Evolutionary conservation across 1,284 basidiomycete species (phyloP).

Genomic region (Naganishia sp.): DNA sequence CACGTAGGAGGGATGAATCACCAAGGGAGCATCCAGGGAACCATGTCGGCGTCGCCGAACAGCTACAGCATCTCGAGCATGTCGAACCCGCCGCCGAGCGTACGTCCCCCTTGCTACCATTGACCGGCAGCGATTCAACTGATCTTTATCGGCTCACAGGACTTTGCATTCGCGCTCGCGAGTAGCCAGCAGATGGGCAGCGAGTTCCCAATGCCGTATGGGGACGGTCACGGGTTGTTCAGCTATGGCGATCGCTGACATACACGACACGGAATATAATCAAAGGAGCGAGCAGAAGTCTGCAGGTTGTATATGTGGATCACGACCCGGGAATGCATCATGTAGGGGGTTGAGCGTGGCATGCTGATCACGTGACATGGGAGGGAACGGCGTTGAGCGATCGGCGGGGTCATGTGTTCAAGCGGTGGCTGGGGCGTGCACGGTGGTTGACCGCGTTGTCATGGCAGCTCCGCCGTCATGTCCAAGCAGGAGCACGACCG

Average conservation of each 20-base stretch:
- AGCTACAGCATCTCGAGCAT: constrained; percentile 21
- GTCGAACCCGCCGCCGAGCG: constrained; percentile 25
- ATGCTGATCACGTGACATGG: neutral
- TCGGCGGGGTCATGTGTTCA: neutral
- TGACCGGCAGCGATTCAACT: neutral
- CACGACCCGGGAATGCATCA: neutral
- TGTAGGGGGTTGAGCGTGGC: neutral
- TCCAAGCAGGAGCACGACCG: neutral
- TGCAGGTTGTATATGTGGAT: neutral
- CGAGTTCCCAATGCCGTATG: constrained; percentile 20
- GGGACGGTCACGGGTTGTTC: constrained; percentile 24
- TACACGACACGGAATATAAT: too few relatives aligned
- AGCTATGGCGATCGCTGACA: constrained; percentile 23
- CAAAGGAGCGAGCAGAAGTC: too few relatives aligned
- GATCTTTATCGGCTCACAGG: neutral
- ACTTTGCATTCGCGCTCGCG: constrained; percentile 21
- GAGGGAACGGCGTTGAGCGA: constrained; percentile 6
- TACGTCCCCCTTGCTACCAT: neutral
- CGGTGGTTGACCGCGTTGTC: neutral
- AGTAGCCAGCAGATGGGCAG: constrained; percentile 16
- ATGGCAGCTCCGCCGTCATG: neutral
- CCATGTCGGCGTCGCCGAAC: constrained; percentile 23
- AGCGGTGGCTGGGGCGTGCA: neutral
- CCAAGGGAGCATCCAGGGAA: constrained; percentile 3
- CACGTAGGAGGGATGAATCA: constrained; percentile 2